Conservation (phyloP, 2,329 filamentous ascomycete species). For the Talaromyces funiculosus region DNA sequence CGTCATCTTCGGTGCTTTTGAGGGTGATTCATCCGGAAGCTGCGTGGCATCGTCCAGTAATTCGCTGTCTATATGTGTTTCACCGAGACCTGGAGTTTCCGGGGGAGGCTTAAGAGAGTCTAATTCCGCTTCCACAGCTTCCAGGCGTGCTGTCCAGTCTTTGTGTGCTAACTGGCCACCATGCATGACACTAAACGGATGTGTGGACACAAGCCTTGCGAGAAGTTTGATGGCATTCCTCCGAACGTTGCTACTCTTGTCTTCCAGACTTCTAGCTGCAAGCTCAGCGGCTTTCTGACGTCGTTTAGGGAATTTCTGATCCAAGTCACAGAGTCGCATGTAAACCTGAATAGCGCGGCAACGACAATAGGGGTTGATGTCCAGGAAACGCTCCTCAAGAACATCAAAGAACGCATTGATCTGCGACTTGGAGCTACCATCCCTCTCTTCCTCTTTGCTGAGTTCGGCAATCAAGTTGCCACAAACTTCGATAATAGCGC, state of each 20-base stretch:
- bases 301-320: slow-evolving; percentile 90
- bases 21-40: slow-evolving; percentile 59
- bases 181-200: slow-evolving; percentile 89
- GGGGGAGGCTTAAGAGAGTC: slow-evolving; percentile 73
- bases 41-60: slow-evolving; percentile 87
- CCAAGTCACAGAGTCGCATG: slow-evolving; percentile 84
- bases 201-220: slow-evolving; percentile 80
- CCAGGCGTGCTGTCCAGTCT: slow-evolving; percentile 77
- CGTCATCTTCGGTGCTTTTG: slow-evolving; percentile 63
- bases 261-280: slow-evolving; percentile 81
- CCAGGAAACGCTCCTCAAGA: slow-evolving; percentile 89
- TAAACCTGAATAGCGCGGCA: slow-evolving; percentile 91
- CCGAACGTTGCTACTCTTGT: slow-evolving; percentile 96
- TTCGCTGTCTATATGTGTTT: slow-evolving; percentile 67
- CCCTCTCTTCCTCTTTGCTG: slow-evolving; percentile 83
- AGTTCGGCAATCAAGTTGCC: slow-evolving; percentile 90
- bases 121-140: slow-evolving; percentile 77
- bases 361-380: slow-evolving; percentile 93
- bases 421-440: slow-evolving; percentile 89
- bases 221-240: slow-evolving; percentile 92
- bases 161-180: slow-evolving; percentile 77
- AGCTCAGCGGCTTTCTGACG: slow-evolving; percentile 82
- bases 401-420: slow-evolving; percentile 97
- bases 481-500: slow-evolving; percentile 91
- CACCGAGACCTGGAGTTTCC: slow-evolving; percentile 64